These are phyloP conservation scores for Colletotrichum liriopes DNA, from an alignment of 2,329 filamentous ascomycete genomes.

Conservation along the genomic window DNA sequence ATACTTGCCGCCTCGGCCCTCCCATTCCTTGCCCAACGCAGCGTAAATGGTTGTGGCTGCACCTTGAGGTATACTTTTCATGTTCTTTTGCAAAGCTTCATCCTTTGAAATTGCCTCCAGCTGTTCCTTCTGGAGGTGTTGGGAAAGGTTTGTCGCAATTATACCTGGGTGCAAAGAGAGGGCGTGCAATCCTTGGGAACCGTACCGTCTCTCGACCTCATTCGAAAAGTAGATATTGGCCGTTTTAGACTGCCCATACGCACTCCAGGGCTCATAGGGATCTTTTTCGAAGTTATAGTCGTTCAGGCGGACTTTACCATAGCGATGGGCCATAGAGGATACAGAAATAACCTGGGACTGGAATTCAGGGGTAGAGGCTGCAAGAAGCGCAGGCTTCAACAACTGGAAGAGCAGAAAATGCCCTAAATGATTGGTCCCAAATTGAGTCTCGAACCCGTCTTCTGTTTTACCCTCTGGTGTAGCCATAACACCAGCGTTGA, in stretches of 20 bases:
- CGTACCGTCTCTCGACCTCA: conserved; percentile 28
- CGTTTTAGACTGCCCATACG: conserved; percentile 66
- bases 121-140: not conserved
- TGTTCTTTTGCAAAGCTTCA: not conserved
- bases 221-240: conserved; percentile 65
- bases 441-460: conserved; percentile 55
- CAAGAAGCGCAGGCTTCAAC: conserved; percentile 60
- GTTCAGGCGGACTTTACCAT: conserved; percentile 48
- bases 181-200: conserved; percentile 56
- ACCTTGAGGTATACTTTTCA: conserved; percentile 54
- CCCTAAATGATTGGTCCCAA: conserved; percentile 67
- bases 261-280: conserved; percentile 54
- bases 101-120: not conserved
- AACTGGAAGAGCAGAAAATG: conserved; percentile 70
- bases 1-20: conserved; percentile 58
- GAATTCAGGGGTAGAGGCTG: conserved; percentile 54
- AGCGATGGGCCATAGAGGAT: conserved; percentile 59
- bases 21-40: conserved; percentile 54
- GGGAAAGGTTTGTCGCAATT: conserved; percentile 46
- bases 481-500: conserved; percentile 61
- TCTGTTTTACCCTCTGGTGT: conserved; percentile 44
- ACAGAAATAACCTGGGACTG: conserved; percentile 63
- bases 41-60: conserved; percentile 59
- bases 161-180: conserved; percentile 61
- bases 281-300: conserved; percentile 44